Base-by-base conservation (phyloP, 768 basidiomycete genomes). In the Mycena olivaceomarginata region DNA sequence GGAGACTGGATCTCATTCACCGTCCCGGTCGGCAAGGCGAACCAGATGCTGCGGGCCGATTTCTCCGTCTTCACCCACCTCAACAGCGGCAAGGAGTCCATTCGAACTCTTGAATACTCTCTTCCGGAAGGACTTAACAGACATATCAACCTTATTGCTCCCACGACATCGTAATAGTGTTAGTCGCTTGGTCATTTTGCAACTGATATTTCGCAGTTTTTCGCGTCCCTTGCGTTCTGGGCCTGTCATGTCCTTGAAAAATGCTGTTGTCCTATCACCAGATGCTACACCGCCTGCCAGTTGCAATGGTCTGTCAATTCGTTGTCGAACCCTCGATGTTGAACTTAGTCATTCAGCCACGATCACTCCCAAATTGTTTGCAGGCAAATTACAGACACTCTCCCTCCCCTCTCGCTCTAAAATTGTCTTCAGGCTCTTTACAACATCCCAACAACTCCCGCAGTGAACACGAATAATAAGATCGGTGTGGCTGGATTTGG, bases 101-200 rank as follows among this genome's bases (percentile, higher is more conserved):
- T 82, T 37, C 79, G 81, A 15, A 83, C 83, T 10, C 73, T 83
- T 13, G 78, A 80, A n/a, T 83, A 83, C 67, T 81, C 80, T 41
- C 67, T 83, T 13, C 83, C 83, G 13, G 69, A 62, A 8, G 60
- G 31, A 46, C 46, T 83, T 5, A 46, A 65, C 43, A 67, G 71
- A 20, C 79, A 81, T 43, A 73, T 83, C 62, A 75, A 75, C 22
- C 74, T 82, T 20, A 43, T 83, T 16, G 73, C 82, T 60, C 83
- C 83, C 15, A 83, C 83, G 5, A 80, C 77, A 25, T 77, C 81
- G 80, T 79, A 45, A 62, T 67, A 43, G 16, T 64, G 41, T 31
- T 22, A 51, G 6, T 39, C 15, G 25, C 5, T 20, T 43, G 46
- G 40, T 15, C 7, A 1, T 71, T 20, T 5, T 53, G 13, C 5